Conservation (phyloP, 73 alveolate species). For the Diophrys sp. region DNA sequence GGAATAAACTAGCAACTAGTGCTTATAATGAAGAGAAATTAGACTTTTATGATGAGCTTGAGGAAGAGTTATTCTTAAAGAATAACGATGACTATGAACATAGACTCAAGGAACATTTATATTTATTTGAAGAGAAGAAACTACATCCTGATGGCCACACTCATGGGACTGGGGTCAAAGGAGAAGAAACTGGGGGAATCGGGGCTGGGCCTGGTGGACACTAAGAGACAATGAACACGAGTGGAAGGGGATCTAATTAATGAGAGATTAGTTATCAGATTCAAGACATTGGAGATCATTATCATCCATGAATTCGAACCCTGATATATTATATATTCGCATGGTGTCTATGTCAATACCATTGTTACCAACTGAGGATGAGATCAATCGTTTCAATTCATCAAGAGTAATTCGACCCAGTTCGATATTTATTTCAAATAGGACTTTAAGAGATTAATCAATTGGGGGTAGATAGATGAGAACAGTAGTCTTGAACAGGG, state of each 20-base stretch:
- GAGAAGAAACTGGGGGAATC: too few relatives aligned
- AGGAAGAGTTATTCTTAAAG: conserved; percentile 53
- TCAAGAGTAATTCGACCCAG: background rate
- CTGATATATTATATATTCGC: background rate
- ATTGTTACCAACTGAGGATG: background rate
- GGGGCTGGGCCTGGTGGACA: too few relatives aligned
- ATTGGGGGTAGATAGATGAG: too few relatives aligned
- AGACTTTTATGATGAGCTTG: conserved; percentile 57
- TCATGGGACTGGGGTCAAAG: too few relatives aligned
- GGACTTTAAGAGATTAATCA: background rate
- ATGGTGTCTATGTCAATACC: background rate
- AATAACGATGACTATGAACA: conserved; percentile 54
- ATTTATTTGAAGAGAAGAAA: background rate
- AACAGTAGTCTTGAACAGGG: too few relatives aligned
- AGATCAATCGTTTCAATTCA: background rate
- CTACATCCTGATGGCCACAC: background rate
- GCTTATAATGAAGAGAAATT: conserved; percentile 25
- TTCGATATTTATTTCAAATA: background rate
- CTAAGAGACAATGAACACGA: conserved; percentile 18
- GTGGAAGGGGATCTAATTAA: conserved; percentile 26
- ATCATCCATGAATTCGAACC: background rate
- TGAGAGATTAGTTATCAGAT: background rate
- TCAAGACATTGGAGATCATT: background rate
- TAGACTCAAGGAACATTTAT: conserved; percentile 39
- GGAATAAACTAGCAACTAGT: conserved; percentile 86